Conservation (phyloP, 2,329 filamentous ascomycete species). For the Hymenoscyphus albidus region DNA sequence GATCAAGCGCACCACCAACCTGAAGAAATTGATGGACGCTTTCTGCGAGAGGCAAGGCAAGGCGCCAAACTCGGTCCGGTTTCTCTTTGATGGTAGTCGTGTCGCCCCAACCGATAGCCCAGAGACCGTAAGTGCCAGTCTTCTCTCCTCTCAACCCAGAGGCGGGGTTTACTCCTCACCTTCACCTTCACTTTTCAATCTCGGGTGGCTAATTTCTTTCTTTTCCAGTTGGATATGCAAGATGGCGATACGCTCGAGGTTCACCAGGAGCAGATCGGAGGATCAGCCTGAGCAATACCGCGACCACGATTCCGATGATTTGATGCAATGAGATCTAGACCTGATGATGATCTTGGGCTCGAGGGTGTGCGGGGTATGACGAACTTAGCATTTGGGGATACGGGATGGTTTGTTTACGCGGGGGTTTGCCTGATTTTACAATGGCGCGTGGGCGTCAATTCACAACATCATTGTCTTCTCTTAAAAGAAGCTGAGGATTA, state of each 20-base stretch:
- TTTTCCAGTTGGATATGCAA: conserved; percentile 80
- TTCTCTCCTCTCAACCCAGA: neutral
- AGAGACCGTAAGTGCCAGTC: conserved; percentile 67
- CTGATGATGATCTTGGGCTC: conserved; percentile 1
- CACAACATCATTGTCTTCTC: conserved; percentile 24
- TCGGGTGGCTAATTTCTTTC: conserved; percentile 15
- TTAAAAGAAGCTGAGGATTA: conserved; percentile 16
- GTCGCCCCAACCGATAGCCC: conserved; percentile 88
- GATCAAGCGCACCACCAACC: conserved; percentile 93
- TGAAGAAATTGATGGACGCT: conserved; percentile 97
- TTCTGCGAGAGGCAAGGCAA: conserved; percentile 98
- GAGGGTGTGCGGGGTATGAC: neutral
- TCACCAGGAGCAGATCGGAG: conserved; percentile 96
- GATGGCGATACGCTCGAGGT: conserved; percentile 96
- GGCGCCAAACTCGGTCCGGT: conserved; percentile 76
- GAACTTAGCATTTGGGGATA: conserved; percentile 21
- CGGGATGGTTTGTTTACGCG: conserved; percentile 15
- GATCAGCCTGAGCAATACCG: conserved; percentile 38
- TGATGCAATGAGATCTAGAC: conserved; percentile 8
- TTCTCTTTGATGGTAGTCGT: conserved; percentile 92
- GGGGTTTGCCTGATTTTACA: conserved; percentile 20
- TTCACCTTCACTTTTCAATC: neutral
- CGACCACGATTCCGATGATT: conserved; percentile 7
- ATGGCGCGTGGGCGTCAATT: conserved; percentile 31
- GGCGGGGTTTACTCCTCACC: neutral